Conservation (phyloP, 306 rosid genomes). For the Comarum palustre region DNA sequence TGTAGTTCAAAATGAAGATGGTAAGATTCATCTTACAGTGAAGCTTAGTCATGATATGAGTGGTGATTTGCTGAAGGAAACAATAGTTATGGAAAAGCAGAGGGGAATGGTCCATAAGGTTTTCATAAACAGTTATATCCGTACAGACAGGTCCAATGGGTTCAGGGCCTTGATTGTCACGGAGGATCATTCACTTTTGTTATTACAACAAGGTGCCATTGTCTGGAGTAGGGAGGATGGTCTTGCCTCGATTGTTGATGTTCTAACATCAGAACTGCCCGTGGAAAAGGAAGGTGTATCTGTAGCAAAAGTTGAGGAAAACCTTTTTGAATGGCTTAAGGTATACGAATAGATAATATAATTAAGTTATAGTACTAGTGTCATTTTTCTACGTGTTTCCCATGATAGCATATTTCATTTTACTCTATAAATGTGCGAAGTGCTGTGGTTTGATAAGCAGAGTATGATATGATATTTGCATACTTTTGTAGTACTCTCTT, state of each 20-base stretch:
- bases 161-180: constrained; percentile 86
- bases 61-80: constrained; percentile 67
- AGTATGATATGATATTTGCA: not conserved
- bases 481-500: constrained; percentile 14
- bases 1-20: constrained; percentile 57
- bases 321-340: constrained; percentile 94
- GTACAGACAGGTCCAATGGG: constrained; percentile 82
- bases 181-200: constrained; percentile 92
- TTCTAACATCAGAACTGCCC: constrained; percentile 77
- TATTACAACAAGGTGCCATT: constrained; percentile 90
- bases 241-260: constrained; percentile 90
- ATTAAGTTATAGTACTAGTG: not conserved
- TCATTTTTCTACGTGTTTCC: constrained; percentile 7
- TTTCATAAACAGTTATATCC: constrained; percentile 77
- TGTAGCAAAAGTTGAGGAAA: constrained; percentile 88
- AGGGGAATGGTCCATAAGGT: constrained; percentile 69
- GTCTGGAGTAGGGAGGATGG: constrained; percentile 99
- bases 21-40: constrained; percentile 56
- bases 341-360: constrained; percentile 39
- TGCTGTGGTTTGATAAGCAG: not conserved
- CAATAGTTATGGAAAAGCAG: constrained; percentile 57
- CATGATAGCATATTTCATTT: not conserved
- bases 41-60: constrained; percentile 63
- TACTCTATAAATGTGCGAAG: not conserved
- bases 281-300: constrained; percentile 83